A percentile compares a stretch with the other conserved stretches of the same genome.
Evolutionary conservation across 208 protist genomes (phyloP).

Genomic region (Leishmania braziliensis): DNA sequence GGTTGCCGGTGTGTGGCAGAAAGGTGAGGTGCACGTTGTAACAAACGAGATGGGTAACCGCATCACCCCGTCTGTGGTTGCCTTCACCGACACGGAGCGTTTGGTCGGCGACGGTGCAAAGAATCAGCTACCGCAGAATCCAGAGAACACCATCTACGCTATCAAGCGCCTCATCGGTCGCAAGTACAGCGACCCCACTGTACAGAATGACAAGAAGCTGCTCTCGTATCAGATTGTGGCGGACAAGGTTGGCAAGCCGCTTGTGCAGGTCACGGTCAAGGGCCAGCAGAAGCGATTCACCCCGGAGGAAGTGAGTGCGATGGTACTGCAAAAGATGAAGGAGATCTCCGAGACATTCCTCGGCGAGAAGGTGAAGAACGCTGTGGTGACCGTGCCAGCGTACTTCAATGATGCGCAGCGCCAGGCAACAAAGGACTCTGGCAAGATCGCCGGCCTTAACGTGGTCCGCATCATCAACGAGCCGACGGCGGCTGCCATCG

Average conservation of each 20-base stretch:
- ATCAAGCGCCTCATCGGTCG: conserved; percentile 94
- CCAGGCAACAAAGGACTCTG: conserved; percentile 99
- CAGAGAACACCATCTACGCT: conserved; percentile 91
- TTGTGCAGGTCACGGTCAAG: conserved; percentile 76
- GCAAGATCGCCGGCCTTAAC: conserved; percentile 96
- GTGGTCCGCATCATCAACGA: conserved; percentile 99
- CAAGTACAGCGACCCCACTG: conserved; percentile 89
- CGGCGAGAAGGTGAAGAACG: conserved; percentile 93
- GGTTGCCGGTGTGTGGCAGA: conserved; percentile 96
- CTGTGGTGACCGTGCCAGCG: conserved; percentile 98
- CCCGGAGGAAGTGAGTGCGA: conserved; percentile 88
- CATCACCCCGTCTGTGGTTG: conserved; percentile 96
- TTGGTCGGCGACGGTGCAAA: conserved; percentile 92
- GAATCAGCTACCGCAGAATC: conserved; percentile 92
- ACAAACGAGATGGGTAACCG: conserved; percentile 93
- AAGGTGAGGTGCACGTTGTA: conserved; percentile 93
- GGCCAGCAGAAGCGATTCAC: conserved; percentile 78
- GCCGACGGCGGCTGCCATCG: conserved; percentile 99
- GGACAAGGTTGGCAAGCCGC: conserved; percentile 84
- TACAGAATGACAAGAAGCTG: conserved; percentile 97
- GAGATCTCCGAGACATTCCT: conserved; percentile 94
- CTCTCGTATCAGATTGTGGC: conserved; percentile 82
- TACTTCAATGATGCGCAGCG: conserved; percentile 99
- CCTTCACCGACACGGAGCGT: conserved; percentile 94
- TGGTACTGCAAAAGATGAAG: conserved; percentile 95